phyloP scores from a whole-genome alignment of 257 asterid genomes.

The Anisodus acutangulus region DNA sequence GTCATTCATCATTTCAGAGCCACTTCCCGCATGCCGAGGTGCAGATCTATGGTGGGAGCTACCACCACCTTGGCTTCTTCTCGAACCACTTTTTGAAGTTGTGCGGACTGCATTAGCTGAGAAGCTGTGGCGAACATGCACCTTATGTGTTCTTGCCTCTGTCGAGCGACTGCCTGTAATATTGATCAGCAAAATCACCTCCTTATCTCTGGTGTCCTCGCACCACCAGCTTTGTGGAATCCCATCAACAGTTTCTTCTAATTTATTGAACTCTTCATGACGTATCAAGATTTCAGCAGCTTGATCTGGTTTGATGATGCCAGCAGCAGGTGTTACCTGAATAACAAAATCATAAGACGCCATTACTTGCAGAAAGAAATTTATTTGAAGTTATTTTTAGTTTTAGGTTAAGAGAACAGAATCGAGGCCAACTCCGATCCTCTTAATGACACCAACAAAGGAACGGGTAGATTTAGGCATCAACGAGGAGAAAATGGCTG shows the following conservation, averaged over 20 bases:
- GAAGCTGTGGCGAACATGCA: slow-evolving; percentile 37
- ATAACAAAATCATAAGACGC: slow-evolving; percentile 25
- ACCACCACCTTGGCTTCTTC: slow-evolving; percentile 29
- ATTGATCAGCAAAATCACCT: slow-evolving; percentile 62
- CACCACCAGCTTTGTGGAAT: slow-evolving; percentile 92
- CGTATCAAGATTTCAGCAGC: slow-evolving; percentile 60
- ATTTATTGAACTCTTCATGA: slow-evolving; percentile 66
- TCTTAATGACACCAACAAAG: not conserved
- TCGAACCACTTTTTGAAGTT: slow-evolving; percentile 27
- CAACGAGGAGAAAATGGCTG: not conserved
- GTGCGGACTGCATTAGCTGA: slow-evolving; percentile 11
- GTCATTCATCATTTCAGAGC: slow-evolving; percentile 23
- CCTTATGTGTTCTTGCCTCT: slow-evolving; percentile 49
- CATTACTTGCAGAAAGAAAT: not conserved
- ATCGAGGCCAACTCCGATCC: not conserved
- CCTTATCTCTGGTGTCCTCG: slow-evolving; percentile 79
- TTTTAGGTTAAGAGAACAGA: not conserved
- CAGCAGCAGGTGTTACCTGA: slow-evolving; percentile 79
- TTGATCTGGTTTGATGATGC: slow-evolving; percentile 67
- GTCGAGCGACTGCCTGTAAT: slow-evolving; percentile 65
- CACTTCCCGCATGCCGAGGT: slow-evolving; percentile 22
- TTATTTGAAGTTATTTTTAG: not conserved
- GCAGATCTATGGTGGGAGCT: slow-evolving; percentile 27
- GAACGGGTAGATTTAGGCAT: not conserved
- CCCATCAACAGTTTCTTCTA: slow-evolving; percentile 75